Conservation (phyloP, 1,284 basidiomycete genomes). For the Tilletia caries region DNA sequence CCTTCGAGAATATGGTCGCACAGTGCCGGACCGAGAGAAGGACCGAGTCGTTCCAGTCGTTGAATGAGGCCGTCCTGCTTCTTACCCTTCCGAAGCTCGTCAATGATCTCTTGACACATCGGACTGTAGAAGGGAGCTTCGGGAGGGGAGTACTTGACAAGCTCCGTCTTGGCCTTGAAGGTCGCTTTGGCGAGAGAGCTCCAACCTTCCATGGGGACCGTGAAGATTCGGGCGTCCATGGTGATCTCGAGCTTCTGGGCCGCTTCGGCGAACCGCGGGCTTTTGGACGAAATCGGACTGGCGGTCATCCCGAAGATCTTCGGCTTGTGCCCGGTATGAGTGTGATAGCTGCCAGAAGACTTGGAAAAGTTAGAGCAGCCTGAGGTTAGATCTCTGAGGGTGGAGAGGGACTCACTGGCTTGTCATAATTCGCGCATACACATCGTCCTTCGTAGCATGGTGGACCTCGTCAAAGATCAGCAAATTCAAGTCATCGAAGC, state of each 20-base stretch:
- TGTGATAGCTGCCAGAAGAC: background rate
- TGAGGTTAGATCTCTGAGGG: background rate
- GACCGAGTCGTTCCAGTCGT: background rate
- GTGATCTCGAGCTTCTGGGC: constrained; percentile 23
- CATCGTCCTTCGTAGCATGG: constrained; percentile 23
- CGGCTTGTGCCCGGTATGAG: constrained; percentile 16
- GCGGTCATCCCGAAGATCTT: constrained; percentile 47
- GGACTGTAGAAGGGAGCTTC: background rate
- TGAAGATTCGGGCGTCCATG: constrained; percentile 35
- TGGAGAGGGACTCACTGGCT: background rate
- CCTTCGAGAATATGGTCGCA: background rate
- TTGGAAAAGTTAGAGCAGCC: background rate
- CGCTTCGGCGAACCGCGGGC: constrained; percentile 12
- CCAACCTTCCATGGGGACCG: constrained; percentile 15
- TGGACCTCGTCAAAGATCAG: constrained; percentile 43
- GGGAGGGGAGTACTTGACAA: background rate
- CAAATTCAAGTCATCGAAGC: constrained; percentile 32
- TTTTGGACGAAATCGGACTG: constrained; percentile 22
- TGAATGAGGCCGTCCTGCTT: background rate
- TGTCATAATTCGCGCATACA: constrained; percentile 3
- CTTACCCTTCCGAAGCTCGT: background rate
- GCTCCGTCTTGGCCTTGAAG: constrained; percentile 1
- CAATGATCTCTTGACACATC: background rate
- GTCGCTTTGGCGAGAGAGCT: background rate
- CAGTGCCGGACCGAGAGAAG: background rate